Evolutionary conservation across 2,329 filamentous ascomycete species (phyloP), one percentile per base, ranked within the genome.

Genomic region (Blastomyces parvus): DNA sequence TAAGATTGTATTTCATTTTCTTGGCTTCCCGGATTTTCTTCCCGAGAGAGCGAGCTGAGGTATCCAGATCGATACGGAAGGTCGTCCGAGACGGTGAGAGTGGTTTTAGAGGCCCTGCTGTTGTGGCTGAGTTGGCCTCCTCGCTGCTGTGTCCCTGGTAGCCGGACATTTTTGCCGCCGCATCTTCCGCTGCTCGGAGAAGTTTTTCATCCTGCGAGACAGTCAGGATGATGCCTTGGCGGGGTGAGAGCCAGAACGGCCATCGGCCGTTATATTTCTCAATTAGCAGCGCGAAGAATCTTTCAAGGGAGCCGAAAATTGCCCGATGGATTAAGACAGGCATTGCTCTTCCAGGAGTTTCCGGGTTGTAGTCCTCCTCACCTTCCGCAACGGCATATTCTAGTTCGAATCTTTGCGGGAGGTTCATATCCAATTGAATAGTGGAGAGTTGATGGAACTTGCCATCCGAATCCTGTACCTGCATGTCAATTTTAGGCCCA

Each of bases 371-470:
- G 63, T 78, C 76, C 61, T 72, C 70, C 65, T 77, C 75, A 3
- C 74, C 74, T 63, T 77, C 75, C 3, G 75, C 71, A 36, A 77
- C 86, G 70, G 85, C 81, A 70, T 96, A 96, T 70, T 87, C 83
- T 44, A 96, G 79, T 56, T 84, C 84, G 71, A 96, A 96, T 14
- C 90, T 85, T 71, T 90, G 88, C 0, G 91, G 91, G 1, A 96
- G 81, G 75, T 96, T 91, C 73, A 96, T 95, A 73, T 96, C 91
- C 36, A 96, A 83, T 78, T 96, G 91, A 60, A 96, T 88, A 0
- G 91, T 95, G 2, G 90, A 91, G 2, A 91, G 90, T 73, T 96
- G 91, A 72, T 95, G 91, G 70, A 91, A 89, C 72, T 93, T 95
- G 8, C 89, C 90, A 70, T 90, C 84, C 0, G 88, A 87, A 71